These are phyloP conservation scores for Teunomyces funiuensis DNA, from an alignment of 805 yeast genomes.

Conservation along the genomic window DNA sequence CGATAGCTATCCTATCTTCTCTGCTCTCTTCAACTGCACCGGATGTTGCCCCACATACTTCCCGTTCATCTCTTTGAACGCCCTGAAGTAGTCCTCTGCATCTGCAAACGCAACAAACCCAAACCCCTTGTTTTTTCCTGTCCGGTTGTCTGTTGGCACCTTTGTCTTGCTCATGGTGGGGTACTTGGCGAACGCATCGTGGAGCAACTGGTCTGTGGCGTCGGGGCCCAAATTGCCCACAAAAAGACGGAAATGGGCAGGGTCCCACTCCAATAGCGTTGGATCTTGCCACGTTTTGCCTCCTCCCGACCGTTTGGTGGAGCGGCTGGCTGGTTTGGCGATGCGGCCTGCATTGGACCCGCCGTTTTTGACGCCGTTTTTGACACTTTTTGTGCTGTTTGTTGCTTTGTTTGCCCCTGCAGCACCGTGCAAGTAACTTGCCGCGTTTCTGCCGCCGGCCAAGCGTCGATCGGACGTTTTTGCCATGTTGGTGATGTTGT, in stretches of 20 bases:
- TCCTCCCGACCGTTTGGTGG: conserved; percentile 46
- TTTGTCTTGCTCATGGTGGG: conserved; percentile 55
- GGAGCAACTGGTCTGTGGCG: conserved; percentile 57
- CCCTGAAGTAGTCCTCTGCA: conserved; percentile 65
- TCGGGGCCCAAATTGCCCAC: conserved; percentile 72
- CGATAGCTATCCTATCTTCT: conserved; percentile 27
- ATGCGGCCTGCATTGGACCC: too few relatives aligned
- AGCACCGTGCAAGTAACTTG: conserved; percentile 37
- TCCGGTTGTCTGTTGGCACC: conserved; percentile 53
- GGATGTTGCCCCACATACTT: conserved; percentile 76
- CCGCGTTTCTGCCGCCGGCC: conserved; percentile 53
- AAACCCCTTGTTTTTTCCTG: conserved; percentile 58
- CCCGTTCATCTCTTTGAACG: conserved; percentile 75
- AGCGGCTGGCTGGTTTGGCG: too few relatives aligned
- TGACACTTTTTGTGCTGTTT: background rate
- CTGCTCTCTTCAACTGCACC: conserved; percentile 65
- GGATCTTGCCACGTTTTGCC: conserved; percentile 50
- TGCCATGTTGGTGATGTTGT: conserved; percentile 1
- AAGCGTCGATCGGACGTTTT: conserved; percentile 54
- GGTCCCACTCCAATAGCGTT: conserved; percentile 61
- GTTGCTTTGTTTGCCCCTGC: background rate
- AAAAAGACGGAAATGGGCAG: conserved; percentile 66
- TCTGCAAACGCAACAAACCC: conserved; percentile 72
- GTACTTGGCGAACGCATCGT: conserved; percentile 54
- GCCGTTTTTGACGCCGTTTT: background rate